Evolutionary conservation across 139 green algal genomes (phyloP).

Genomic region (Micractinium sp.): DNA sequence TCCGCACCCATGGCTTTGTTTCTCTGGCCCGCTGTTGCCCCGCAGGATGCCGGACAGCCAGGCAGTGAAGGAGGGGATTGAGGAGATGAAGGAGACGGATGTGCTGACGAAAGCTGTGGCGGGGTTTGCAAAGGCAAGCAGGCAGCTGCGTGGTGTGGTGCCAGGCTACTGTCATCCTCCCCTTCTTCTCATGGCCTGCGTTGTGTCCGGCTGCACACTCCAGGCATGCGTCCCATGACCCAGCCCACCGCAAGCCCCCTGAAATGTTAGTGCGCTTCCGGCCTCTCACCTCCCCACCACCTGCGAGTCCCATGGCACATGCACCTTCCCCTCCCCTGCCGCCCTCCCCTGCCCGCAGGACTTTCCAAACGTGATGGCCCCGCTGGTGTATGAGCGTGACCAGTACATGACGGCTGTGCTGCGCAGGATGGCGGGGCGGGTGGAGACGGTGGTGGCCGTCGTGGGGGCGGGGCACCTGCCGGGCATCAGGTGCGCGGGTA

Average conservation of each 20-base stretch:
- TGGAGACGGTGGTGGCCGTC: neutral
- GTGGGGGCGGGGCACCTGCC: slow-evolving; percentile 9
- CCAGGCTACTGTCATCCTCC: too few species aligned
- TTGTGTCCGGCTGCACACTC: neutral
- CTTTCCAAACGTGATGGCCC: neutral
- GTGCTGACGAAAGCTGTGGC: neutral
- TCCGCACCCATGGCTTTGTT: neutral
- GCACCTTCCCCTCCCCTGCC: too few species aligned
- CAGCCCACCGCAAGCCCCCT: too few species aligned
- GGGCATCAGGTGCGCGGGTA: slow-evolving; percentile 3
- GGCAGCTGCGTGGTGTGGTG: neutral
- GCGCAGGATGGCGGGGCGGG: neutral
- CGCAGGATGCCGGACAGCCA: neutral
- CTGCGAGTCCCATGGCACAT: neutral
- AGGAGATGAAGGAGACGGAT: neutral
- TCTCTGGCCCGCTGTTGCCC: too few species aligned
- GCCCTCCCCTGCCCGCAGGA: neutral
- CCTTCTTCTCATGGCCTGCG: too few species aligned
- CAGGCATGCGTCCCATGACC: too few species aligned
- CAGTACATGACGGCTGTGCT: slow-evolving; percentile 8
- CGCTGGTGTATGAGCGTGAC: neutral
- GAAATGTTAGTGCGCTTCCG: neutral
- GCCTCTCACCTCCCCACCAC: neutral
- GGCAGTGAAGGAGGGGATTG: neutral
- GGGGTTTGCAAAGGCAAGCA: neutral